Conservation (phyloP, 2,329 filamentous ascomycete genomes). For the Fusarium lateritium region DNA sequence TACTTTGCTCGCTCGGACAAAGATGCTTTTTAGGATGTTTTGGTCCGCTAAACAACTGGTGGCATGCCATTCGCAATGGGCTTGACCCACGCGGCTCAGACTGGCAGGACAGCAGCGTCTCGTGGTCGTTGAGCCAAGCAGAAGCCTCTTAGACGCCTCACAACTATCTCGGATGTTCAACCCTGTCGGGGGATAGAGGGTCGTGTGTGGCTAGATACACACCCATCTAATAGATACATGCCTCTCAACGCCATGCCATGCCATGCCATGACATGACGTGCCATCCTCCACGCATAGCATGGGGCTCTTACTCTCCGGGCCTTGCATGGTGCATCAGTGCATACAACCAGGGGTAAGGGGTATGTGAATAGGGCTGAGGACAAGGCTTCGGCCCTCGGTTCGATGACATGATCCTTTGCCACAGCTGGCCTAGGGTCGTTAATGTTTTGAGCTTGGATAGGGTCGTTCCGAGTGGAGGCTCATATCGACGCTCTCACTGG, state of each 20-base stretch:
- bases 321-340: constrained; percentile 38
- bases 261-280: constrained; percentile 42
- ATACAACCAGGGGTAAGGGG: constrained; percentile 39
- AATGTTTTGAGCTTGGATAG: constrained; percentile 45
- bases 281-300: constrained; percentile 21
- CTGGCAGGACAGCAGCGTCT: constrained; percentile 3
- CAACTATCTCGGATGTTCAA: constrained; percentile 35
- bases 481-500: constrained; percentile 37
- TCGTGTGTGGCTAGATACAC: constrained; percentile 34
- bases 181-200: constrained; percentile 25
- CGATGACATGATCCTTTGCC: constrained; percentile 41
- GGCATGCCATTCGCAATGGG: constrained; percentile 32
- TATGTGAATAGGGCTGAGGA: constrained; percentile 46
- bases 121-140: constrained; percentile 11
- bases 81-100: constrained; percentile 37
- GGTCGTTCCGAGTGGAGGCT: constrained; percentile 46
- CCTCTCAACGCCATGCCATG: constrained; percentile 21
- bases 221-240: constrained; percentile 2
- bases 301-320: constrained; percentile 33
- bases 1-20: constrained; percentile 26
- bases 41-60: constrained; percentile 15
- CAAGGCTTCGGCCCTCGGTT: constrained; percentile 46
- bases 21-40: constrained; percentile 19
- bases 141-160: constrained; percentile 39
- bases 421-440: constrained; percentile 49